Base-by-base conservation (phyloP, 2,329 filamentous ascomycete species). In the Paraphoma chrysanthemicola region DNA sequence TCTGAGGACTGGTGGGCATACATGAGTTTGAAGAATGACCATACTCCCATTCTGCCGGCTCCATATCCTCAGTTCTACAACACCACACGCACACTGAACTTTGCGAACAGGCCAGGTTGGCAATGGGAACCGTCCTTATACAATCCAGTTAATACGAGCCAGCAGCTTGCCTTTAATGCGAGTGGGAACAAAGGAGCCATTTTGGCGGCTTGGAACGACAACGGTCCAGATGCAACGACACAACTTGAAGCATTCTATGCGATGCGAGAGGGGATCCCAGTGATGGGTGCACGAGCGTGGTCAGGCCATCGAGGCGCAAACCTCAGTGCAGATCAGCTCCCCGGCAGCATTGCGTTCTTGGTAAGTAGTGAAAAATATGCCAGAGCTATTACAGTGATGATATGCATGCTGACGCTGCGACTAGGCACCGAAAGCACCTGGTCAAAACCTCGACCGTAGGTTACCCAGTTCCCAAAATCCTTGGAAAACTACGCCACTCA, bases 1-100 rank as follows among this genome's bases (percentile, higher is more conserved):
- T 81, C 80, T 0, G 73, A 82, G 43, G 81, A 83, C 58, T 81
- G 80, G 79, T 83, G 80, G 83, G 82, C 80, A 0, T 85, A 86
- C 59, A 82, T 85, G 77, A 80, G 79, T 5, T 63, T 86, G 50
- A 85, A 85, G 56, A 85, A 84, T 56, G 79, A 82, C 56, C 80
- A 82, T 59, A 79, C 67, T 48, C 81, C 80, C 1, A 81, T 82
- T 36, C 53, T 78, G 0, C 81, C 81, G 0, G 79, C 79, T 0
- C 74, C 77, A 4, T 83, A 82, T 47, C 78, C 80, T 1, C 80
- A 82, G 44, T 80, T 80, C 57, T 82, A 79, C 67, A 81, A 82
- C 56, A 69, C 74, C 46, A 72, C 72, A n/a, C 73, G 80, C 0
- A 73, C 80, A 0, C 57, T 82, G 49, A 75, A 80, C 57, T 85